A percentile compares a stretch with the other conserved stretches of the same genome.
phyloP scores from a whole-genome alignment of 2,329 filamentous ascomycete genomes.

The Rachicladosporium sp. region DNA sequence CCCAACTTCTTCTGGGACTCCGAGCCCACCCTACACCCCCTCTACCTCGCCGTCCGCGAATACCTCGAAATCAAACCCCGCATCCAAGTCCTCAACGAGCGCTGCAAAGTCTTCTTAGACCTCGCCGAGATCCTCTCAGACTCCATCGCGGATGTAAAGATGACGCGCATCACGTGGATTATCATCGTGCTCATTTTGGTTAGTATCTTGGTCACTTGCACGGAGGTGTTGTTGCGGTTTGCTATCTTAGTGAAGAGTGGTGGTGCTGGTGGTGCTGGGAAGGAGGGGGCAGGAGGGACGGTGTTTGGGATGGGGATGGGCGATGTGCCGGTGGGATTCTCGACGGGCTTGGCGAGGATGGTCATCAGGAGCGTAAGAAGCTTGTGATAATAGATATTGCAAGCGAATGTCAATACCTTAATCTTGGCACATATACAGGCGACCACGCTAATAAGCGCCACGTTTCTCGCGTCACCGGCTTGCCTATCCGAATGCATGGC shows the following conservation, averaged over 20 bases:
- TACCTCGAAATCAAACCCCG: constrained; percentile 95
- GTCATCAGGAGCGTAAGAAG: background rate
- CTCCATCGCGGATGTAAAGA: constrained; percentile 84
- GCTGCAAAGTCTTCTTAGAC: constrained; percentile 91
- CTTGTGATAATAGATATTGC: background rate
- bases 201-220: constrained; percentile 80
- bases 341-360: background rate
- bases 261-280: background rate
- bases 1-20: constrained; percentile 98
- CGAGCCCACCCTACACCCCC: constrained; percentile 84
- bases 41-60: constrained; percentile 88
- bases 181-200: constrained; percentile 87
- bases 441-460: too few relatives aligned
- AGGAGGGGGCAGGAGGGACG: background rate
- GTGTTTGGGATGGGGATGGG: background rate
- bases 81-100: constrained; percentile 92
- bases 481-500: too few relatives aligned
- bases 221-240: constrained; percentile 80
- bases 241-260: constrained; percentile 44
- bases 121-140: constrained; percentile 90
- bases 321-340: background rate
- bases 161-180: constrained; percentile 96
- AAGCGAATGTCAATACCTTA: background rate
- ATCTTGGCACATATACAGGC: background rate
- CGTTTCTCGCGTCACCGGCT: too few relatives aligned